Evolutionary conservation across 129 eudicot species (phyloP).

Genomic region (Pulicaria dysenterica): DNA sequence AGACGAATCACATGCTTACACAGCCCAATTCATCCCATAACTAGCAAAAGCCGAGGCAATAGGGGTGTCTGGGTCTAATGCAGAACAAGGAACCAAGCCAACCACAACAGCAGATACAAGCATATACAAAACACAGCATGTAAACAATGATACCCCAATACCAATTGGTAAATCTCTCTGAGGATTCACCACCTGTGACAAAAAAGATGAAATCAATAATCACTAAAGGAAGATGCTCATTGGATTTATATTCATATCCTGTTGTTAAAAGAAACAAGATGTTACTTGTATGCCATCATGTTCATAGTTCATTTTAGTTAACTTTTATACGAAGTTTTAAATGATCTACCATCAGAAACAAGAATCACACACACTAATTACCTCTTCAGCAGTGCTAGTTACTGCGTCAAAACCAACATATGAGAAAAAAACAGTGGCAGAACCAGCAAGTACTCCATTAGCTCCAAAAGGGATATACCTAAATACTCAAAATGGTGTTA

Average conservation of each 20-base stretch:
- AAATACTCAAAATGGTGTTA: conserved; percentile 8
- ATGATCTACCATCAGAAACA: not conserved
- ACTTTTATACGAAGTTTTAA: no score
- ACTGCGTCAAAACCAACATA: conserved; percentile 76
- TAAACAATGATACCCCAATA: conserved; percentile 57
- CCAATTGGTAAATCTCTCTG: conserved; percentile 68
- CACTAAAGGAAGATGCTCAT: not conserved
- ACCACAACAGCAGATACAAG: conserved; percentile 62
- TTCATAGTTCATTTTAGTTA: no score
- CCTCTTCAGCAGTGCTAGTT: conserved; percentile 81
- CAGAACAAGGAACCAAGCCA: conserved; percentile 60
- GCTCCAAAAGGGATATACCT: conserved; percentile 68
- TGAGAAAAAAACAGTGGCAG: conserved; percentile 70
- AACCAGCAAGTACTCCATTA: conserved; percentile 65
- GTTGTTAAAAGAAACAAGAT: not conserved
- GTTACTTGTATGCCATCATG: no score
- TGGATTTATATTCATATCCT: not conserved
- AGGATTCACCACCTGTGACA: conserved; percentile 66
- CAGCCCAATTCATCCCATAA: conserved; percentile 71
- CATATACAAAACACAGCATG: conserved; percentile 69
- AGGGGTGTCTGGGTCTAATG: conserved; percentile 68
- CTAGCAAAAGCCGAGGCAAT: conserved; percentile 65
- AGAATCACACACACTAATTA: conserved; percentile 20
- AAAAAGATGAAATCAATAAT: conserved; percentile 3
- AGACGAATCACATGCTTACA: conserved; percentile 41